phyloP scores from a whole-genome alignment of 192 early-diverging fungal species.

The Linnemannia elongata region DNA sequence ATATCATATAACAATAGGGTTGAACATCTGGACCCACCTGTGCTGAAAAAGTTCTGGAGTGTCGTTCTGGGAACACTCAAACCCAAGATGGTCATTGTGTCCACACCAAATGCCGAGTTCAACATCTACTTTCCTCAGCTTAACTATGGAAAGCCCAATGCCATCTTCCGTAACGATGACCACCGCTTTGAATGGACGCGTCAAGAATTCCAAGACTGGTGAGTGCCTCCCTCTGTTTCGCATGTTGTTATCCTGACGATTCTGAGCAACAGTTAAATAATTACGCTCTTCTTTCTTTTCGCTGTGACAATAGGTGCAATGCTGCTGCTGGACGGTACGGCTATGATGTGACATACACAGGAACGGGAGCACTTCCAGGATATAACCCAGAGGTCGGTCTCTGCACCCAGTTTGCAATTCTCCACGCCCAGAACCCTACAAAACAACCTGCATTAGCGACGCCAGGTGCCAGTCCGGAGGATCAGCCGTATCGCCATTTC shows the following conservation, averaged over 20 bases:
- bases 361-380: constrained; percentile 68
- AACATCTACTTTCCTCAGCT: constrained; percentile 89
- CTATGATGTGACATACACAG: constrained; percentile 75
- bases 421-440: constrained; percentile 34
- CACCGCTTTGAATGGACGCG: constrained; percentile 99
- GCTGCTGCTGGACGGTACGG: constrained; percentile 68
- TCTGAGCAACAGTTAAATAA: neutral
- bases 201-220: constrained; percentile 85
- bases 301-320: constrained; percentile 54
- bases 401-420: constrained; percentile 85
- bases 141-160: constrained; percentile 74
- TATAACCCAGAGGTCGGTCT: constrained; percentile 64
- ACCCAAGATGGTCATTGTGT: constrained; percentile 78
- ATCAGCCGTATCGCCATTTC: constrained; percentile 40
- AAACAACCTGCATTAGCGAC: neutral
- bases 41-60: constrained; percentile 69
- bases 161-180: constrained; percentile 82
- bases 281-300: neutral
- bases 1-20: constrained; percentile 57
- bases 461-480: neutral
- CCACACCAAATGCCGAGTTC: constrained; percentile 93
- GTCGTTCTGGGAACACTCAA: constrained; percentile 75
- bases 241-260: neutral
- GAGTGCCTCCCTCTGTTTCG: neutral
- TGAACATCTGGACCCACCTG: constrained; percentile 80